A percentile compares a stretch with the other conserved stretches of the same genome.
phyloP scores from a whole-genome alignment of 148 eudicot species.

The Drosera capensis region DNA sequence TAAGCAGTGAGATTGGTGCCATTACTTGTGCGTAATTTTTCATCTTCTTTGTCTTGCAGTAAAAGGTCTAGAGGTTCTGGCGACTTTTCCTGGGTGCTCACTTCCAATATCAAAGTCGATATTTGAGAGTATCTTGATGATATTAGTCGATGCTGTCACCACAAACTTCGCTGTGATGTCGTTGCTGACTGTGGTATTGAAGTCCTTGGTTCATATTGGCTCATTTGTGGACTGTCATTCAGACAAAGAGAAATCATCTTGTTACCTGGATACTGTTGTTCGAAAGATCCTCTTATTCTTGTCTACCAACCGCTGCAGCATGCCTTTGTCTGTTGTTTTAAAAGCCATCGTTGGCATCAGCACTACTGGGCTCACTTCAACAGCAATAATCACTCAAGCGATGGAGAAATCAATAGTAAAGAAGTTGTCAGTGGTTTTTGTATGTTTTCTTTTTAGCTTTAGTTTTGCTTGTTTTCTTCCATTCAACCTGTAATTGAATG shows the following conservation, averaged over 20 bases:
- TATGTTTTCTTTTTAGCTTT: slow-evolving; percentile 40
- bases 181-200: slow-evolving; percentile 47
- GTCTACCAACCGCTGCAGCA: slow-evolving; percentile 26
- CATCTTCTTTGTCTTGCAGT: slow-evolving; percentile 35
- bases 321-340: slow-evolving; percentile 45
- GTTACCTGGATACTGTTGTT: slow-evolving; percentile 53
- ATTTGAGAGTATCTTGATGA: slow-evolving; percentile 47
- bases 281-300: slow-evolving; percentile 41
- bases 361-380: slow-evolving; percentile 27
- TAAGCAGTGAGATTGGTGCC: too few relatives aligned
- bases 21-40: too few relatives aligned
- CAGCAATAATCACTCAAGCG: slow-evolving; percentile 33
- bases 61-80: slow-evolving; percentile 62
- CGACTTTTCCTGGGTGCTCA: slow-evolving; percentile 69
- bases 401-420: slow-evolving; percentile 30
- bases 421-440: slow-evolving; percentile 37
- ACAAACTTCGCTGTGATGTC: slow-evolving; percentile 18
- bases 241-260: slow-evolving; percentile 37
- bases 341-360: slow-evolving; percentile 59
- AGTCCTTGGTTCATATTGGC: slow-evolving; percentile 48
- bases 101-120: slow-evolving; percentile 31
- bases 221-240: slow-evolving; percentile 30
- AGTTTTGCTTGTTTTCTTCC: too few relatives aligned
- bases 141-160: slow-evolving; percentile 31
- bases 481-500: too few relatives aligned